phyloP scores from a whole-genome alignment of 1,284 basidiomycete genomes.

The Kalmanozyma brasiliensis region DNA sequence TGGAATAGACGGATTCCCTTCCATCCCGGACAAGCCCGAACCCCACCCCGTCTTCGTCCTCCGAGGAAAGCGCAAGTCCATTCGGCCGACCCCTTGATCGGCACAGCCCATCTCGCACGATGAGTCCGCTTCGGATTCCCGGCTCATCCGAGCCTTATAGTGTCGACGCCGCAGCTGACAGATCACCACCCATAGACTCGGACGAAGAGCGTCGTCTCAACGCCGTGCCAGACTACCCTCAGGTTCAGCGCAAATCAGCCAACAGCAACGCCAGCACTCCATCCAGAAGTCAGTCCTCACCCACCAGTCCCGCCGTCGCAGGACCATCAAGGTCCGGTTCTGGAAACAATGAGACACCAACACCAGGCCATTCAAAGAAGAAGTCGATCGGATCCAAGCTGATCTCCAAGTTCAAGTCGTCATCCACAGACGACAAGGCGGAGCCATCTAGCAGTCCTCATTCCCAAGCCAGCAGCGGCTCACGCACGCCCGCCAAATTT shows the following conservation, averaged over 20 bases:
- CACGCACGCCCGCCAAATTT: conserved; percentile 9
- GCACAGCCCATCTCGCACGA: background rate
- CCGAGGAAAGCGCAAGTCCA: background rate
- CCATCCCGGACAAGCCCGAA: background rate
- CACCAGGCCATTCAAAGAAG: conserved; percentile 1
- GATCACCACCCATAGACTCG: background rate
- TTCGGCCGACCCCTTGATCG: background rate
- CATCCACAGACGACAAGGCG: conserved; percentile 9
- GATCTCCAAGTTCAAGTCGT: conserved; percentile 30
- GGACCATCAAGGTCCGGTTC: background rate
- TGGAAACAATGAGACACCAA: background rate
- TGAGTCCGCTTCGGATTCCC: conserved; percentile 5
- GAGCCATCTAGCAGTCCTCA: background rate
- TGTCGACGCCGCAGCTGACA: conserved; percentile 4
- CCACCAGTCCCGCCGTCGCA: conserved; percentile 8
- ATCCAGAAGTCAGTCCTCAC: conserved; percentile 7
- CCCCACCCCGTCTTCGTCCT: background rate
- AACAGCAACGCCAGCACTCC: background rate
- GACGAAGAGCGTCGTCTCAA: conserved; percentile 9
- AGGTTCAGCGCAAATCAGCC: conserved; percentile 5
- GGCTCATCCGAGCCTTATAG: conserved; percentile 31
- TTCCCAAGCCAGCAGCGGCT: conserved; percentile 18
- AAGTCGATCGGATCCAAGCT: conserved; percentile 46
- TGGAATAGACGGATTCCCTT: conserved; percentile 2
- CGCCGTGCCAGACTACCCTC: conserved; percentile 26